Conservation (phyloP, 116 monocot species). For the Iris pallida region DNA sequence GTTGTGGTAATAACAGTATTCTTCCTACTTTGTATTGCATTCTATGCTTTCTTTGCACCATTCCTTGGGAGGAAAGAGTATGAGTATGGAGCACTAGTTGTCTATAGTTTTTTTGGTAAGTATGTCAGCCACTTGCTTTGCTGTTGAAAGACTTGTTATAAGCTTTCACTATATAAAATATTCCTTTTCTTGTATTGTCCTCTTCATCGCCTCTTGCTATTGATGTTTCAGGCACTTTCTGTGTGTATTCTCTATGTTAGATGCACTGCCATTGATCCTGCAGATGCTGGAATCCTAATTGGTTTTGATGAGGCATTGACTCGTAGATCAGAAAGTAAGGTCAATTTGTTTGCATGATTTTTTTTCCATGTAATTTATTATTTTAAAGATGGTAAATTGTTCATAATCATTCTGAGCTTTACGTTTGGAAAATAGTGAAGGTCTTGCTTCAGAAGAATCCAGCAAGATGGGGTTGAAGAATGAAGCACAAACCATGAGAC, state of each 20-base stretch:
- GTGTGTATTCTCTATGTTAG: constrained; percentile 66
- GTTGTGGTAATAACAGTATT: constrained; percentile 61
- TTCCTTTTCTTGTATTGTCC: neutral
- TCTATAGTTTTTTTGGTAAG: constrained; percentile 63
- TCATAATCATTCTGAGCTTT: neutral
- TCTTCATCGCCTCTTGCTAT: neutral
- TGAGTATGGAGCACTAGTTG: constrained; percentile 34
- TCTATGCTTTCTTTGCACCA: constrained; percentile 74
- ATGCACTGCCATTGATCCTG: constrained; percentile 75
- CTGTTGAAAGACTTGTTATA: no score
- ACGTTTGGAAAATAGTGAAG: constrained; percentile 3
- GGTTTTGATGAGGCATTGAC: constrained; percentile 21
- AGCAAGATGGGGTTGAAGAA: constrained; percentile 15
- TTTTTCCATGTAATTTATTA: neutral
- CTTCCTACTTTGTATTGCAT: constrained; percentile 57
- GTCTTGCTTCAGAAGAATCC: constrained; percentile 15
- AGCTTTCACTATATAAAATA: neutral
- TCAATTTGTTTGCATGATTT: constrained; percentile 1
- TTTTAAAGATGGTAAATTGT: neutral
- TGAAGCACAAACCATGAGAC: constrained; percentile 13
- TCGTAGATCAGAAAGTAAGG: constrained; percentile 19
- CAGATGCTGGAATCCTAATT: constrained; percentile 59
- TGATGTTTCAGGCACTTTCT: constrained; percentile 46
- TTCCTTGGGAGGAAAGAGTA: constrained; percentile 51
- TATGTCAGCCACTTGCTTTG: neutral